Evolutionary conservation across 768 basidiomycete genomes (phyloP), one percentile per base, ranked within the genome.

Genomic region (Kwoniella pini): DNA sequence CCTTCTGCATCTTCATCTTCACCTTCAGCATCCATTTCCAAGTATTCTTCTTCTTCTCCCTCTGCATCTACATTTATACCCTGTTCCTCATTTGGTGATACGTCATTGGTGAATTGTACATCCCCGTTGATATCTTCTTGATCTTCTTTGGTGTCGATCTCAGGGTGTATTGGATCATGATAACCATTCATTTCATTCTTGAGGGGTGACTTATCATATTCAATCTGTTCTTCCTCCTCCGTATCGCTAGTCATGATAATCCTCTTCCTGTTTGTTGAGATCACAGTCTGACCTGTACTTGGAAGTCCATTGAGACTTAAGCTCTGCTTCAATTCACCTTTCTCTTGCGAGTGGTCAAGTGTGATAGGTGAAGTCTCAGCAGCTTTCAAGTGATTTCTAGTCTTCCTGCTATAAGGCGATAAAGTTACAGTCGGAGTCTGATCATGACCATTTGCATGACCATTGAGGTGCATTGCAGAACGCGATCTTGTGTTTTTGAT

Each of bases 1-100:
- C 56, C 54, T 30, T 57, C 57, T 2, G 45, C 39, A 28, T 61
- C 63, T 24, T 65, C 64, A n/a, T 64, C 68, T 42, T 64, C 65
- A 9, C 57, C 68, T 24, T 26, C 39, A 10, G 28, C 68, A 62
- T 64, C 65, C 2, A 19, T 28, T 48, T n/a, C n/a, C n/a, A n/a
- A n/a, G n/a, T n/a, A n/a, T n/a, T 15, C 33, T 36, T 36, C 33
- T 15, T 7, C 33, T 7, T 36, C 33, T 36, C 7, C 33, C 7
- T 36, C 33, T 15, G 33, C 33, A 36, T 36, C 33, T 36, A 15
- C 33, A 36, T 36, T 7, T 7, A 36, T 36, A 15, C 33, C 33
- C 7, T n/a, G n/a, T n/a, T n/a, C n/a, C n/a, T n/a, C n/a, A n/a
- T n/a, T n/a, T n/a, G n/a, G n/a, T n/a, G 33, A 36, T 15, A 7